Evolutionary conservation across 208 protist genomes (phyloP), one percentile per base, ranked within the genome.

Genomic region (Trypanosoma boissoni): DNA sequence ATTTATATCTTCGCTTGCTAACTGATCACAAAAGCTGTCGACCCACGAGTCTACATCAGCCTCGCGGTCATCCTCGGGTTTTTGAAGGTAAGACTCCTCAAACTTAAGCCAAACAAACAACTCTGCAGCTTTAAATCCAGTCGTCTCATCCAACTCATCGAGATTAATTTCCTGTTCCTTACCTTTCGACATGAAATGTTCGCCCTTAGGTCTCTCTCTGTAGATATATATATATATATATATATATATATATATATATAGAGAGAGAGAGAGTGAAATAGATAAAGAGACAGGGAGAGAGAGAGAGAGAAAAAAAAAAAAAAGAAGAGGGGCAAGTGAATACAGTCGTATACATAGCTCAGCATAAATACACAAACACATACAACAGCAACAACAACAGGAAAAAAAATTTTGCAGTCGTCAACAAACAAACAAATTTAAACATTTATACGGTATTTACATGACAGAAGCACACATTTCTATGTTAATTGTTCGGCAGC

Each of bases 111-210:
- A 95, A 0, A 93, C 76, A 50, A 82, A 73, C 61, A 85, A 51
- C 41, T 95, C 89, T 0, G 82, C 82, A 3, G 70, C 58, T 52
- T 93, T 92, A 68, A 91, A 95, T 1, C 89, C 89, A 7, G 89
- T 92, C 0, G 55, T 59, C 18, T 88, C 76, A 58, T 95, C 84
- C 37, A 93, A 77, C 57, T 90, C 86, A 7, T 93, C 83, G 5
- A 89, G 59, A 48, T 93, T 91, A 18, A 74, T 48, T 26, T 80
- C 73, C 36, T 64, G 29, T 34, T 59, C 23, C 29, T 73, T 64
- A 67, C 39, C 1, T 37, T 69, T 69, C 12, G 60, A 46, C 63
- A 61, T 69, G 21, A 54, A 12, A 7, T 31, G 21, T 20, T 10
- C 28, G 12, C n/a, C n/a, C 18, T 45, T 43, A 23, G 21, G 41